phyloP scores from a whole-genome alignment of 2,329 filamentous ascomycete genomes.

The Diplodia mutila region DNA sequence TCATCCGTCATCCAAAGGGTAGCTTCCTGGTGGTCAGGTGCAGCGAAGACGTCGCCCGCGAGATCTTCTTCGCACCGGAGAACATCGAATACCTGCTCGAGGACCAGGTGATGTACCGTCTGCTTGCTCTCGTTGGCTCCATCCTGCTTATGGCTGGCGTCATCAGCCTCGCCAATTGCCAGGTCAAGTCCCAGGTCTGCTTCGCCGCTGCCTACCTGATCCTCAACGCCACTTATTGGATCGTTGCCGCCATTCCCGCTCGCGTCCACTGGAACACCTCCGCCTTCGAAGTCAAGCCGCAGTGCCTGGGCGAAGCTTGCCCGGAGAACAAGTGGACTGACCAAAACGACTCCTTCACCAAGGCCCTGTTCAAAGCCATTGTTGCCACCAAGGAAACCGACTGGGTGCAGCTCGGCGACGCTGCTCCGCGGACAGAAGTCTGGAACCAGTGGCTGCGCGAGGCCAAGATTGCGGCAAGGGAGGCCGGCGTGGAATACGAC shows the following conservation, averaged over 20 bases:
- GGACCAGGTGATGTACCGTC: constrained; percentile 47
- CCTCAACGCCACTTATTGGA: constrained; percentile 56
- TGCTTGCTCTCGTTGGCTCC: constrained; percentile 55
- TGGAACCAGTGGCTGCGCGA: constrained; percentile 49
- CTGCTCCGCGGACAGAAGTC: constrained; percentile 46
- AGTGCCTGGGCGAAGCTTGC: background rate
- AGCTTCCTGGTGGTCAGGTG: constrained; percentile 56
- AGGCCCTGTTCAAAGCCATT: constrained; percentile 55
- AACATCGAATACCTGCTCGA: constrained; percentile 52
- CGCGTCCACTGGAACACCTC: constrained; percentile 54
- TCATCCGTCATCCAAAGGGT: constrained; percentile 57
- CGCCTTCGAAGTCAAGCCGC: constrained; percentile 44
- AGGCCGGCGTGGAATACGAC: background rate
- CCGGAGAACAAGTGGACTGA: constrained; percentile 33
- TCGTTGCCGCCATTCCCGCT: constrained; percentile 53
- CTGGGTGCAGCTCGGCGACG: constrained; percentile 49
- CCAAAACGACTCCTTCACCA: constrained; percentile 46
- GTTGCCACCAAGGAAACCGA: constrained; percentile 48
- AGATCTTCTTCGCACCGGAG: constrained; percentile 58
- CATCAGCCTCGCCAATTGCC: constrained; percentile 55
- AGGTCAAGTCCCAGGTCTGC: constrained; percentile 51
- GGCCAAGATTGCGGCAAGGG: constrained; percentile 33
- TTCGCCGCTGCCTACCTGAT: constrained; percentile 56
- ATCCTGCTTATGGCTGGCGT: constrained; percentile 58
- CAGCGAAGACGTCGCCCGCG: constrained; percentile 54